Evolutionary conservation across 108 stramenopile genomes (phyloP).

Genomic region (Halocafeteria seosinensis): DNA sequence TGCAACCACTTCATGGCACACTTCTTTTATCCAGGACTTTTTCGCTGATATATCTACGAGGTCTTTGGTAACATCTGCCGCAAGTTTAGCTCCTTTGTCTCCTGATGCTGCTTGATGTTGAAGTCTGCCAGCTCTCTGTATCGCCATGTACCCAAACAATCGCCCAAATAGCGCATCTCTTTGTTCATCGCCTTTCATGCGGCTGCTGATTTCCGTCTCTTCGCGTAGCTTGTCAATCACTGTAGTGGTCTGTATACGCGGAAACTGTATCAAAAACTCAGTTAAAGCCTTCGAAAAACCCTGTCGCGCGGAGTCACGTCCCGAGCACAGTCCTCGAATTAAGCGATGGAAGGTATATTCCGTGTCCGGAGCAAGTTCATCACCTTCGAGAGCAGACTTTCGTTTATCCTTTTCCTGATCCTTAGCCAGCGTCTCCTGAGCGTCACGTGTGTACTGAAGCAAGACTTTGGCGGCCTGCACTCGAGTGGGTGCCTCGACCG

Average conservation of each 20-base stretch:
- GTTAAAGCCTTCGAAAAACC: not conserved
- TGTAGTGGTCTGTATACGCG: not conserved
- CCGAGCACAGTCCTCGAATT: not conserved
- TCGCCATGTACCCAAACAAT: not conserved
- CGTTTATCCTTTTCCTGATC: no score
- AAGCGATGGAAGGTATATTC: not conserved
- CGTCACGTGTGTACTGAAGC: no score
- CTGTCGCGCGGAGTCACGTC: not conserved
- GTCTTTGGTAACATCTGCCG: not conserved
- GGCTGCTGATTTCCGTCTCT: not conserved
- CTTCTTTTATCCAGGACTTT: not conserved
- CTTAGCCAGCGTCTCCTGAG: no score
- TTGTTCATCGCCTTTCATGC: not conserved
- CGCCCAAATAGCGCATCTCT: not conserved
- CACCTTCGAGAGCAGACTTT: no score
- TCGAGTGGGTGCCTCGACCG: no score
- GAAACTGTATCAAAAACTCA: not conserved
- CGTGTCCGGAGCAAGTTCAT: no score
- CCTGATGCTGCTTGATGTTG: not conserved
- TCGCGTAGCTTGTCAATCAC: not conserved
- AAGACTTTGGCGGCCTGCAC: no score
- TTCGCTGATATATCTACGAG: not conserved
- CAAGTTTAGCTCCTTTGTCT: not conserved
- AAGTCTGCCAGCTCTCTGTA: not conserved
- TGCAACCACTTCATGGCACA: not conserved